Percentiles rank a stretch among this genome's conserved stretches.
These are phyloP conservation scores for Zygoascus tannicola DNA, from an alignment of 805 yeast genomes.

Conservation along the genomic window DNA sequence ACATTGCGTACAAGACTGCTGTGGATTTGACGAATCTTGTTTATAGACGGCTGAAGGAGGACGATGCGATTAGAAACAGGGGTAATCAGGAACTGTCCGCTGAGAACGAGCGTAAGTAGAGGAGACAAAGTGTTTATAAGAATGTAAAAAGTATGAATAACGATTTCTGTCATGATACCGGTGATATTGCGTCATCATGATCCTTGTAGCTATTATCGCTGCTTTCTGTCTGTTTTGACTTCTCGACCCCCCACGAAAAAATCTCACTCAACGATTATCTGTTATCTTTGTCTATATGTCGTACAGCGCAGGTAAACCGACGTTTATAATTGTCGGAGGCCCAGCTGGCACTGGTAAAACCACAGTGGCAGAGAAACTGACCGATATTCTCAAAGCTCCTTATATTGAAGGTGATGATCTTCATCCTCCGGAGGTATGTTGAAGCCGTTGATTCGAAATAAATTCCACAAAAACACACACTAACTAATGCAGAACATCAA, in stretches of 20 bases:
- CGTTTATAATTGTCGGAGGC: conserved; percentile 61
- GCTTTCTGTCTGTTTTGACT: no score
- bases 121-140: no score
- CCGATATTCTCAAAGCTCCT: conserved; percentile 38
- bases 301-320: conserved; percentile 1
- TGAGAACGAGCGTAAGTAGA: conserved; percentile 26
- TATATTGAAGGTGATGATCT: conserved; percentile 80
- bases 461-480: background rate
- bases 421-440: conserved; percentile 64
- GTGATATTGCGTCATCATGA: no score
- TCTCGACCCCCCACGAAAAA: no score
- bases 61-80: conserved; percentile 40
- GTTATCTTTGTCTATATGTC: no score
- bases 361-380: conserved; percentile 53
- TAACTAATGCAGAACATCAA: conserved; percentile 41
- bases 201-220: no score
- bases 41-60: conserved; percentile 43
- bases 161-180: no score
- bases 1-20: conserved; percentile 55
- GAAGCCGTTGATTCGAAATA: conserved; percentile 60
- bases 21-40: conserved; percentile 57
- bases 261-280: no score
- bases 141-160: no score
- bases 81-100: conserved; percentile 27
- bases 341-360: conserved; percentile 96